Conservation (phyloP, 257 asterid species). For the Plantago ovata region DNA sequence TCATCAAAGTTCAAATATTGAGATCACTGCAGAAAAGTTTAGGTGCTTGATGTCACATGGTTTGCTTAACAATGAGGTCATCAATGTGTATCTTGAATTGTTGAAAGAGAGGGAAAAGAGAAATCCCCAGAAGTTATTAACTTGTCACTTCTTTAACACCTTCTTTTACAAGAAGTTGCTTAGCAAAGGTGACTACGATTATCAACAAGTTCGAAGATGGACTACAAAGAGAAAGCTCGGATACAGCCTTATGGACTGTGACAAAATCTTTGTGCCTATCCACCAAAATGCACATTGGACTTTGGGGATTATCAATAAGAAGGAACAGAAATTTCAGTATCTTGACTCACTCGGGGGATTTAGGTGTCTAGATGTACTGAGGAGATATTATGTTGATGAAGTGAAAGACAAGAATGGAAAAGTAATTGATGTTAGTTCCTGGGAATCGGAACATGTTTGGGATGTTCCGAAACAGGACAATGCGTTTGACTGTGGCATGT, state of each 20-base stretch:
- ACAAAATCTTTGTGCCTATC: conserved; percentile 91
- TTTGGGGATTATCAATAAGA: conserved; percentile 81
- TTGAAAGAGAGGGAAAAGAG: conserved; percentile 89
- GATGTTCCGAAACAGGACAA: conserved; percentile 53
- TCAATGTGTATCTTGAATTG: conserved; percentile 75
- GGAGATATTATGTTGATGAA: conserved; percentile 52
- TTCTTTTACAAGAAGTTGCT: conserved; percentile 26
- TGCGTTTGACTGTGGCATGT: conserved; percentile 73
- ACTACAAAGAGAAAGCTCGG: conserved; percentile 56
- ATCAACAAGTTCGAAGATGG: conserved; percentile 58
- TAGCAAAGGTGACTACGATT: conserved; percentile 30
- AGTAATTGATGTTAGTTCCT: conserved; percentile 44
- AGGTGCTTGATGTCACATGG: conserved; percentile 51
- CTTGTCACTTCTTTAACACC: conserved; percentile 82
- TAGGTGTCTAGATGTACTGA: conserved; percentile 29
- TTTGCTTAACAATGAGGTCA: conserved; percentile 76
- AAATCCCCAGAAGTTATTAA: conserved; percentile 74
- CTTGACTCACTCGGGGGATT: conserved; percentile 76
- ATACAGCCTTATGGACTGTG: conserved; percentile 59
- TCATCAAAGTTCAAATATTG: conserved; percentile 46
- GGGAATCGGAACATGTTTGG: conserved; percentile 44
- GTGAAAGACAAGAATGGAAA: conserved; percentile 58
- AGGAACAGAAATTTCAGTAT: conserved; percentile 83
- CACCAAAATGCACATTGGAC: conserved; percentile 93
- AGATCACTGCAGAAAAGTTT: conserved; percentile 45